Percentiles rank a stretch among this genome's conserved stretches.
These are phyloP conservation scores for Cercospora sp. DNA, from an alignment of 2,329 filamentous ascomycete genomes.

Conservation along the genomic window DNA sequence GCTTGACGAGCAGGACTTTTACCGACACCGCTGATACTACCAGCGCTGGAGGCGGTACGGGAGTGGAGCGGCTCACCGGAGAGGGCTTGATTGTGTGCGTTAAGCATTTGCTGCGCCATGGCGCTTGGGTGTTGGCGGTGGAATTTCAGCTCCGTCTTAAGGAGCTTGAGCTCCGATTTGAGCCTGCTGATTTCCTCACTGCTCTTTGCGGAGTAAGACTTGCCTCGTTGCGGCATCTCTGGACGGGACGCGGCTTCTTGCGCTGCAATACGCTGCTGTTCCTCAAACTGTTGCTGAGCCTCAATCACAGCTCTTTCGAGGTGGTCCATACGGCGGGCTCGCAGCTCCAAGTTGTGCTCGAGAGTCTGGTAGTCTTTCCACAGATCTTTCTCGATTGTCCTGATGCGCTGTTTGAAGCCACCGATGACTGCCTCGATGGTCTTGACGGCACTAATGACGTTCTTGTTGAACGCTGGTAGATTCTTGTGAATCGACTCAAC, in stretches of 20 bases:
- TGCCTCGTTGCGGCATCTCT: slow-evolving; percentile 43
- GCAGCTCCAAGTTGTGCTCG: slow-evolving; percentile 75
- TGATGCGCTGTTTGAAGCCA: slow-evolving; percentile 77
- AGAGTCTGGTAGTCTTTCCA: slow-evolving; percentile 86
- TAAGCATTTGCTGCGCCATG: slow-evolving; percentile 39
- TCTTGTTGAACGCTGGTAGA: slow-evolving; percentile 85
- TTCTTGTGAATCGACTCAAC: slow-evolving; percentile 84
- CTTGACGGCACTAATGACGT: slow-evolving; percentile 82
- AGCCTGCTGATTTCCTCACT: slow-evolving; percentile 60
- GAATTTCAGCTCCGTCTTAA: slow-evolving; percentile 66
- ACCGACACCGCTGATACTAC: slow-evolving; percentile 17
- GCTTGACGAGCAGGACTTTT: slow-evolving; percentile 44
- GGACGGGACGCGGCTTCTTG: slow-evolving; percentile 28
- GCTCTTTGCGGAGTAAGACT: slow-evolving; percentile 39
- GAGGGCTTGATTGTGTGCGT: slow-evolving; percentile 32
- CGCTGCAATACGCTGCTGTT: slow-evolving; percentile 23
- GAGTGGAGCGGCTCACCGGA: slow-evolving; percentile 26
- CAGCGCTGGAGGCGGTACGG: slow-evolving; percentile 26
- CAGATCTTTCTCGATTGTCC: slow-evolving; percentile 83
- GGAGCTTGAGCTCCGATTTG: slow-evolving; percentile 60
- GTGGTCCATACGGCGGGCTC: slow-evolving; percentile 82
- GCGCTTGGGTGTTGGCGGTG: slow-evolving; percentile 51
- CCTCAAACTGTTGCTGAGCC: slow-evolving; percentile 43
- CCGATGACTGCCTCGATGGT: slow-evolving; percentile 78
- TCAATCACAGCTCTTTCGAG: slow-evolving; percentile 78